Evolutionary conservation across 306 rosid species (phyloP).

Genomic region (Cucumis cinereus): DNA sequence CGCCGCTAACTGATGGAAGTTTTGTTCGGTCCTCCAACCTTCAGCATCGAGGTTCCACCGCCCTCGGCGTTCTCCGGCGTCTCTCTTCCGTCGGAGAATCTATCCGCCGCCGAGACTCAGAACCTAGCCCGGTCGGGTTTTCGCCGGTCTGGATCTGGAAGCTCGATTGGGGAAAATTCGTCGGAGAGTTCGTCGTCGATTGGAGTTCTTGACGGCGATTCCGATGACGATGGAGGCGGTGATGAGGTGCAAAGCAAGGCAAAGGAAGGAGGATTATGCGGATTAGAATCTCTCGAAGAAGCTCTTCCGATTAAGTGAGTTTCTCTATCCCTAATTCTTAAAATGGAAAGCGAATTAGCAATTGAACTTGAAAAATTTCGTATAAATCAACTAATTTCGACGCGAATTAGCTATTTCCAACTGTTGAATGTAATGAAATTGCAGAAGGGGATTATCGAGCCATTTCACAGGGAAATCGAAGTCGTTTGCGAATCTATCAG

Average conservation of each 20-base stretch:
- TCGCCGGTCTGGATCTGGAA: neutral
- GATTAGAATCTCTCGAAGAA: constrained; percentile 5
- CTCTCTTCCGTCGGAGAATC: neutral
- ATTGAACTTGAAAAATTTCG: neutral
- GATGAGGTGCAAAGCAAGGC: constrained; percentile 1
- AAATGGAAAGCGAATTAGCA: neutral
- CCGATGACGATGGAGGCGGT: neutral
- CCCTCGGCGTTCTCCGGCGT: neutral
- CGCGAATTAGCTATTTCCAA: neutral
- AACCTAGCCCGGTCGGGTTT: neutral
- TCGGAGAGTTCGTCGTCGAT: constrained; percentile 16
- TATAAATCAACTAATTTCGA: neutral
- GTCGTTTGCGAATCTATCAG: constrained; percentile 47
- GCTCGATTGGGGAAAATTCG: neutral
- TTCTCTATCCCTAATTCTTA: neutral
- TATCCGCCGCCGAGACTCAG: neutral
- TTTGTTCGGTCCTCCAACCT: constrained; percentile 6
- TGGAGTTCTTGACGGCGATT: constrained; percentile 9
- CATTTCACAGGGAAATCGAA: constrained; percentile 56
- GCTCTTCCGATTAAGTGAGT: constrained; percentile 13
- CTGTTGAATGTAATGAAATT: neutral
- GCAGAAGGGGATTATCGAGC: constrained; percentile 56
- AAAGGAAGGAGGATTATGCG: neutral
- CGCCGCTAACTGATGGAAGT: constrained; percentile 2
- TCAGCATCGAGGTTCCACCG: constrained; percentile 1